Conservation (phyloP, 306 rosid species). For the Lathyrus sativus region DNA sequence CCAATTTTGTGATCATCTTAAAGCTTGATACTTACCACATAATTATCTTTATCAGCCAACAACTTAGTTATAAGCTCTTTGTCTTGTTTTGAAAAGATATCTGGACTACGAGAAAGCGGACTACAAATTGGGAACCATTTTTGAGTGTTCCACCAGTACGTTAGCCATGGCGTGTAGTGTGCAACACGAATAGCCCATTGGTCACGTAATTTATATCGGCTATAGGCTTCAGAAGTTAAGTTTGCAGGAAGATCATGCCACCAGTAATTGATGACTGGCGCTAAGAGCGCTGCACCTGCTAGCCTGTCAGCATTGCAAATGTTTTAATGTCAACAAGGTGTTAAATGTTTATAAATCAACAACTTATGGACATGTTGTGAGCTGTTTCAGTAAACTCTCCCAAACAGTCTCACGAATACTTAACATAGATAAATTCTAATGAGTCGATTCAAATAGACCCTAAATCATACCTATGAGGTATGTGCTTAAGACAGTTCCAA, state of each 20-base stretch:
- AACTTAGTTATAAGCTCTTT: constrained; percentile 19
- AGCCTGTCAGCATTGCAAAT: constrained; percentile 53
- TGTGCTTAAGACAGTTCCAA: constrained; percentile 84
- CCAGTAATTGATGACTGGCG: constrained; percentile 82
- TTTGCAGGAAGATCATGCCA: constrained; percentile 80
- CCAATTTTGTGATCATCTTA: constrained; percentile 18
- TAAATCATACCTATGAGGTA: constrained; percentile 74
- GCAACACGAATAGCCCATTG: constrained; percentile 77
- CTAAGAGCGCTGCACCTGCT: constrained; percentile 71
- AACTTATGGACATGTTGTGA: not conserved
- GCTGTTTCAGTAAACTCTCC: not conserved
- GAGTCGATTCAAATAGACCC: not conserved
- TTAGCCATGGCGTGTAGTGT: constrained; percentile 81
- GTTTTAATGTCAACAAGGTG: not conserved
- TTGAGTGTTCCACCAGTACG: constrained; percentile 93
- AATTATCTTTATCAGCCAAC: not conserved
- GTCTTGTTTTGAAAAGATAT: constrained; percentile 45
- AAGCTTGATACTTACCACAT: constrained; percentile 37
- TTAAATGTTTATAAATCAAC: not conserved
- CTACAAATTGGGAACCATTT: constrained; percentile 61
- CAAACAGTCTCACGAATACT: not conserved
- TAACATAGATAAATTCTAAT: not conserved
- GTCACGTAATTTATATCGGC: constrained; percentile 46
- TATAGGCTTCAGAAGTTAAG: constrained; percentile 57
- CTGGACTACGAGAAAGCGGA: constrained; percentile 8